phyloP scores from a whole-genome alignment of 2,329 filamentous ascomycete species.

The Uncinocarpus reesii region DNA sequence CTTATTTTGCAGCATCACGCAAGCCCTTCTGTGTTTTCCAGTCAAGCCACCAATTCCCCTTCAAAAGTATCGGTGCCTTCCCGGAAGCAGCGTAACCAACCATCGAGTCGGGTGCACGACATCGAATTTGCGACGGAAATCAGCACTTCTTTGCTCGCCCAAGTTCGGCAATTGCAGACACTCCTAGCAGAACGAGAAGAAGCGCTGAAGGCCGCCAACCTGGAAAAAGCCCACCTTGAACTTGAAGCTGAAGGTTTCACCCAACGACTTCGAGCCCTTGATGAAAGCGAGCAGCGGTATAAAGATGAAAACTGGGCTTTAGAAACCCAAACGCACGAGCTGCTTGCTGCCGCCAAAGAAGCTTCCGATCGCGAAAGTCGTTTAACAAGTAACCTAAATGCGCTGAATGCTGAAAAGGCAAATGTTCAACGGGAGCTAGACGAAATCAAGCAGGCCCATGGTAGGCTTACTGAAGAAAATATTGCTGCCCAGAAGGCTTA shows the following conservation, averaged over 20 bases:
- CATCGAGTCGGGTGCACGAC: constrained; percentile 77
- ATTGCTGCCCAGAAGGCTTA: constrained; percentile 66
- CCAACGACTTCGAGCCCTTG: constrained; percentile 68
- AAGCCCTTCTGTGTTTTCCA: constrained; percentile 69
- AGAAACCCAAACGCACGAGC: constrained; percentile 82
- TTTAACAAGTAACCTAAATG: constrained; percentile 60
- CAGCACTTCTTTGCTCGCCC: constrained; percentile 84
- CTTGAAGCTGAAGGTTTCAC: constrained; percentile 68
- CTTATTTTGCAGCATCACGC: constrained; percentile 45
- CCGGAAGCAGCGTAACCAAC: constrained; percentile 81
- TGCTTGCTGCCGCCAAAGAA: constrained; percentile 62
- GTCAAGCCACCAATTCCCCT: constrained; percentile 72
- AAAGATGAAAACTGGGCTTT: constrained; percentile 99
- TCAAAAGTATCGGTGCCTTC: constrained; percentile 82
- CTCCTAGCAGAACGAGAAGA: constrained; percentile 82
- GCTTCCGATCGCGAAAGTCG: constrained; percentile 73
- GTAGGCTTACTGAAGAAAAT: constrained; percentile 74
- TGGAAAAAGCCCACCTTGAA: constrained; percentile 70
- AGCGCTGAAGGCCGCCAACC: constrained; percentile 60
- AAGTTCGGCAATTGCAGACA: constrained; percentile 80
- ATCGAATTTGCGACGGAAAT: constrained; percentile 99
- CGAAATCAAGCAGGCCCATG: constrained; percentile 69
- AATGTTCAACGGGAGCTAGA: constrained; percentile 76
- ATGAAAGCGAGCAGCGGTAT: constrained; percentile 90
- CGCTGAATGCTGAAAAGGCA: constrained; percentile 64